Conservation (phyloP, 164 flowering plant species). For the Piper betle region DNA sequence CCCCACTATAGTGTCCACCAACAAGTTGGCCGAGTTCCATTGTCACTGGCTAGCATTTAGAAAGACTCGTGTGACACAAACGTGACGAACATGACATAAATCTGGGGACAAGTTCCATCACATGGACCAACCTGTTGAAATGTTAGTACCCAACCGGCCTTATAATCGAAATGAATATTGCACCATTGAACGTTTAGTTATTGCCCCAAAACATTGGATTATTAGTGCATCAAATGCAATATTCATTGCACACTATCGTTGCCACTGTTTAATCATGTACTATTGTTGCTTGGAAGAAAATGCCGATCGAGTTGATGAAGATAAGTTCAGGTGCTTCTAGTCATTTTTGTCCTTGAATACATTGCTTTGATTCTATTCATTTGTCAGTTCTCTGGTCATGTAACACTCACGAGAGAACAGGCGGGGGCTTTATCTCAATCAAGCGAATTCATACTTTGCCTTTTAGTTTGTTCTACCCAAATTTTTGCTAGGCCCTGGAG, state of each 20-base stretch:
- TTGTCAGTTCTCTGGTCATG: background rate
- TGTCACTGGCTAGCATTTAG: slow-evolving; percentile 1
- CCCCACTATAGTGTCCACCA: background rate
- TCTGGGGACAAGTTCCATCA: slow-evolving; percentile 15
- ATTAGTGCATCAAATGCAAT: slow-evolving; percentile 15
- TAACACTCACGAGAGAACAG: background rate
- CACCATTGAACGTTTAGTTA: slow-evolving; percentile 17
- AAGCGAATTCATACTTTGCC: too few species aligned
- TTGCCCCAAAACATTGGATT: too few species aligned
- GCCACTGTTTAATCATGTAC: slow-evolving; percentile 7
- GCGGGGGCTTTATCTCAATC: background rate
- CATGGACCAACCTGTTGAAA: slow-evolving; percentile 27
- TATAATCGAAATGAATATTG: background rate
- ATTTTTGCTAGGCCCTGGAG: too few species aligned
- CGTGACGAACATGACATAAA: slow-evolving; percentile 6
- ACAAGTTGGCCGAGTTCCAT: background rate
- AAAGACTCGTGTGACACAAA: slow-evolving; percentile 13
- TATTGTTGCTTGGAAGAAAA: background rate
- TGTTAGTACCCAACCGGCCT: slow-evolving; percentile 2
- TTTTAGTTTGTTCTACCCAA: too few species aligned
- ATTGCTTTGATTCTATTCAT: background rate
- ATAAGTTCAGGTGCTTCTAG: slow-evolving; percentile 16
- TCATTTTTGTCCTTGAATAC: slow-evolving; percentile 8
- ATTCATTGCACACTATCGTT: slow-evolving; percentile 17
- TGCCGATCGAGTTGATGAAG: slow-evolving; percentile 2